A percentile compares a stretch with the other conserved stretches of the same genome.
Evolutionary conservation across 108 stramenopile species (phyloP).

Genomic region (Cyclostephanos tholiformis): DNA sequence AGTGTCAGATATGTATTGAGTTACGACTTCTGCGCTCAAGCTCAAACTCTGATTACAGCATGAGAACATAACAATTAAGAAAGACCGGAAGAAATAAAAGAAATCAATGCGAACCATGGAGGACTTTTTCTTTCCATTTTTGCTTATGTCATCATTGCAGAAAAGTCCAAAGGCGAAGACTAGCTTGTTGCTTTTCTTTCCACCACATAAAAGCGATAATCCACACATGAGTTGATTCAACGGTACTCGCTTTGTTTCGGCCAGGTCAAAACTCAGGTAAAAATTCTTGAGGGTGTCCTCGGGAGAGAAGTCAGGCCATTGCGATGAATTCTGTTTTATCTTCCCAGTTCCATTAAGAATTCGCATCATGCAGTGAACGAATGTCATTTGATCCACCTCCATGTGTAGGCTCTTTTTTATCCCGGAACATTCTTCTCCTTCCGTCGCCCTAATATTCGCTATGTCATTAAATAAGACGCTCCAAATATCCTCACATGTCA

Average conservation of each 20-base stretch:
- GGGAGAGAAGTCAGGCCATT: conserved; percentile 32
- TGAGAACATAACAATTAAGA: conserved; percentile 87
- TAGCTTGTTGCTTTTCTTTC: conserved; percentile 86
- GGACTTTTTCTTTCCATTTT: conserved; percentile 46
- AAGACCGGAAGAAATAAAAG: conserved; percentile 76
- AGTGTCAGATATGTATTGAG: conserved; percentile 77
- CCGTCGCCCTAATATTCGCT: conserved; percentile 30
- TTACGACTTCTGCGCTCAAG: conserved; percentile 67
- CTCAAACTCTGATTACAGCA: conserved; percentile 88
- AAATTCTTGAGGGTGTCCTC: conserved; percentile 72
- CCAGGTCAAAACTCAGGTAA: conserved; percentile 81
- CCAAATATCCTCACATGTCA: conserved; percentile 75
- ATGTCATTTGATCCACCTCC: conserved; percentile 63
- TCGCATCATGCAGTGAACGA: conserved; percentile 75
- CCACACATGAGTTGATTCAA: conserved; percentile 90
- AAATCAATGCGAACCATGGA: conserved; percentile 68
- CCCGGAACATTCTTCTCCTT: conserved; percentile 26
- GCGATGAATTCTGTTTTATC: conserved; percentile 36
- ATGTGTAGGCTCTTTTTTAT: conserved; percentile 36
- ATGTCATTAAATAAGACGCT: conserved; percentile 42
- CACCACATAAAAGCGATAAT: conserved; percentile 80
- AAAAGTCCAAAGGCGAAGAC: conserved; percentile 86
- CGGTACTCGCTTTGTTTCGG: conserved; percentile 67
- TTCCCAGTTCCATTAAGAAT: conserved; percentile 52
- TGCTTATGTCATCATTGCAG: conserved; percentile 51